Percentiles rank a stretch among this genome's conserved stretches.
phyloP scores from a whole-genome alignment of 1,284 basidiomycete species.

The Ustilago loliicola region DNA sequence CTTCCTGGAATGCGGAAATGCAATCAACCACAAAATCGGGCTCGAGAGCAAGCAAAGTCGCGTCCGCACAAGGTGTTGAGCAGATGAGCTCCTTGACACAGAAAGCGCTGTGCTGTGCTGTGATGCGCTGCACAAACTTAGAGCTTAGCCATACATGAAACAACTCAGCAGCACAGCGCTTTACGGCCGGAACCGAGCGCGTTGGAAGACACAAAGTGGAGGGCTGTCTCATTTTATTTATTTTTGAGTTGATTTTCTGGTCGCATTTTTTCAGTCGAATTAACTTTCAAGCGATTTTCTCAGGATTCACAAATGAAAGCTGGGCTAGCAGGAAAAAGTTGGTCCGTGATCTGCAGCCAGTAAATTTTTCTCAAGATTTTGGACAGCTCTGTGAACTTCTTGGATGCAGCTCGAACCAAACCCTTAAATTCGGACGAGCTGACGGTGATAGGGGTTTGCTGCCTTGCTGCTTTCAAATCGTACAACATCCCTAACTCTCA shows the following conservation, averaged over 20 bases:
- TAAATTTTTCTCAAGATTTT: constrained; percentile 35
- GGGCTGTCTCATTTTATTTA: background rate
- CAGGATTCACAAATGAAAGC: background rate
- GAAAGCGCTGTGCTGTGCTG: constrained; percentile 14
- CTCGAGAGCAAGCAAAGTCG: constrained; percentile 1
- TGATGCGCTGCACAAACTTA: background rate
- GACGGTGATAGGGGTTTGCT: background rate
- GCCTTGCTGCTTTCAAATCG: background rate
- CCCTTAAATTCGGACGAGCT: constrained; percentile 1
- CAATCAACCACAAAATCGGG: constrained; percentile 2
- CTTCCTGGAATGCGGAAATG: constrained; percentile 6
- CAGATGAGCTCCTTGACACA: constrained; percentile 8
- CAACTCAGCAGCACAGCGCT: constrained; percentile 11
- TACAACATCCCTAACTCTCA: background rate
- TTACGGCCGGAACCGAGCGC: constrained; percentile 19
- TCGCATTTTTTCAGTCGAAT: constrained; percentile 2
- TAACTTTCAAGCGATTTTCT: constrained; percentile 8
- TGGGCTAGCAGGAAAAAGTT: constrained; percentile 3
- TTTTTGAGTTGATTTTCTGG: constrained; percentile 7
- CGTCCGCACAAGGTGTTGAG: constrained; percentile 5
- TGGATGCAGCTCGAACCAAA: constrained; percentile 4
- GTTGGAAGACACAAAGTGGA: constrained; percentile 4
- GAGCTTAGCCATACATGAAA: background rate
- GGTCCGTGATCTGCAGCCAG: constrained; percentile 29
- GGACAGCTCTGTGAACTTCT: constrained; percentile 12